These are phyloP conservation scores for Colletotrichum sp. DNA, from an alignment of 2,329 filamentous ascomycete genomes.

Conservation along the genomic window DNA sequence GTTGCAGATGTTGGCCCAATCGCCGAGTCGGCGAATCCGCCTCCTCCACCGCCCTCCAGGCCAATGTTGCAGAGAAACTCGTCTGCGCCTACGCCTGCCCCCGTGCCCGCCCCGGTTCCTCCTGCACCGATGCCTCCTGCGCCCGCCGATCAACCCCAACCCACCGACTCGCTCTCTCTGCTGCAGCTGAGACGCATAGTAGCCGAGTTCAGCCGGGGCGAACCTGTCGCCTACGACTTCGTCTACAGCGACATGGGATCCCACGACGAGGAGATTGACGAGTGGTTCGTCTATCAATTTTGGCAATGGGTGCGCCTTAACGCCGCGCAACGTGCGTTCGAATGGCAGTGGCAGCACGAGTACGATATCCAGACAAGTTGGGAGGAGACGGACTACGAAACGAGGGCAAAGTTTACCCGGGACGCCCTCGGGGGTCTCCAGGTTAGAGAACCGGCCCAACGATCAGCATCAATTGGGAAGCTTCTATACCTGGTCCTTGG, in stretches of 20 bases:
- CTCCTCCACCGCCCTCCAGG: constrained; percentile 35
- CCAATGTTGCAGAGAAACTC: constrained; percentile 29
- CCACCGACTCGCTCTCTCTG: constrained; percentile 75
- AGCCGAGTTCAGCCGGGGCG: constrained; percentile 72
- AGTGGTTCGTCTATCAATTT: constrained; percentile 95
- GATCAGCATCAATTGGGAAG: constrained; percentile 59
- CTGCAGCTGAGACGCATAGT: constrained; percentile 76
- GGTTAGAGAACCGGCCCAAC: constrained; percentile 50
- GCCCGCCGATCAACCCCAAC: constrained; percentile 40
- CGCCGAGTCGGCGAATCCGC: constrained; percentile 37
- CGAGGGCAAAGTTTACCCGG: constrained; percentile 61
- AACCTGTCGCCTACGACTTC: constrained; percentile 84
- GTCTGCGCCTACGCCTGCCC: constrained; percentile 23
- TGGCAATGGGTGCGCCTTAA: constrained; percentile 83
- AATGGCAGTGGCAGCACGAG: constrained; percentile 73
- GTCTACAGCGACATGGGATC: constrained; percentile 74
- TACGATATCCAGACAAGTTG: constrained; percentile 57
- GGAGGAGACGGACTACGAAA: constrained; percentile 66
- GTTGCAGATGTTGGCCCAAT: constrained; percentile 37
- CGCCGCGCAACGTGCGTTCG: constrained; percentile 77
- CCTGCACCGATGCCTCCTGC: constrained; percentile 23
- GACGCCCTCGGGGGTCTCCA: constrained; percentile 51
- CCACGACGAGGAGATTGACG: constrained; percentile 88
- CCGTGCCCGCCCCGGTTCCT: constrained; percentile 21
- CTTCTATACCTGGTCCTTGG: constrained; percentile 70